phyloP scores from a whole-genome alignment of 2,329 filamentous ascomycete species.

The Paracamarosporium sp. region DNA sequence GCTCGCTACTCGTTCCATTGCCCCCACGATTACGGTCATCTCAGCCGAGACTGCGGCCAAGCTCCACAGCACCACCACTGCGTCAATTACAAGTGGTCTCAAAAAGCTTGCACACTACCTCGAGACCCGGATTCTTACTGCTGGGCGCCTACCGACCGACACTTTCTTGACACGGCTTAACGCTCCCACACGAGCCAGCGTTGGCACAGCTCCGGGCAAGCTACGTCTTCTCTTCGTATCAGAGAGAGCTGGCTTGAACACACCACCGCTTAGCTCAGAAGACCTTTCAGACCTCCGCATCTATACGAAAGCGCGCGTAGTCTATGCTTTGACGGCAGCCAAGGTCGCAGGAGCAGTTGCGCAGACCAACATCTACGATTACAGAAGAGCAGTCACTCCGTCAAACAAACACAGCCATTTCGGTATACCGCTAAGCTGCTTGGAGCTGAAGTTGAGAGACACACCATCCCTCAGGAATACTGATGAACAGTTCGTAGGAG shows the following conservation, averaged over 20 bases:
- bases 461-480: conserved; percentile 66
- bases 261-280: conserved; percentile 69
- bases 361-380: conserved; percentile 89
- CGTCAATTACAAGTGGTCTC: conserved; percentile 66
- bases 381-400: conserved; percentile 62
- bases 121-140: conserved; percentile 72
- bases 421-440: conserved; percentile 78
- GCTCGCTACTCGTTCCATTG: conserved; percentile 74
- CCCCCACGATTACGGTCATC: conserved; percentile 82
- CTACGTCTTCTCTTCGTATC: conserved; percentile 83
- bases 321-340: conserved; percentile 84
- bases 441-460: conserved; percentile 79
- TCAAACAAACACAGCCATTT: conserved; percentile 68
- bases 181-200: conserved; percentile 62
- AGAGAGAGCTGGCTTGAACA: conserved; percentile 69
- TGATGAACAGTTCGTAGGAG: conserved; percentile 57
- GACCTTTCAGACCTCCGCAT: conserved; percentile 82
- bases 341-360: conserved; percentile 88
- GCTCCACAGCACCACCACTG: conserved; percentile 68
- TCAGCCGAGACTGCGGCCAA: conserved; percentile 75
- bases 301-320: conserved; percentile 77
- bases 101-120: conserved; percentile 74
- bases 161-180: conserved; percentile 69
- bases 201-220: conserved; percentile 72
- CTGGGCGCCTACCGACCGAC: conserved; percentile 76